These are phyloP conservation scores for Eragrostis curvula DNA, from an alignment of 176 grass and related monocot genomes.

Conservation along the genomic window DNA sequence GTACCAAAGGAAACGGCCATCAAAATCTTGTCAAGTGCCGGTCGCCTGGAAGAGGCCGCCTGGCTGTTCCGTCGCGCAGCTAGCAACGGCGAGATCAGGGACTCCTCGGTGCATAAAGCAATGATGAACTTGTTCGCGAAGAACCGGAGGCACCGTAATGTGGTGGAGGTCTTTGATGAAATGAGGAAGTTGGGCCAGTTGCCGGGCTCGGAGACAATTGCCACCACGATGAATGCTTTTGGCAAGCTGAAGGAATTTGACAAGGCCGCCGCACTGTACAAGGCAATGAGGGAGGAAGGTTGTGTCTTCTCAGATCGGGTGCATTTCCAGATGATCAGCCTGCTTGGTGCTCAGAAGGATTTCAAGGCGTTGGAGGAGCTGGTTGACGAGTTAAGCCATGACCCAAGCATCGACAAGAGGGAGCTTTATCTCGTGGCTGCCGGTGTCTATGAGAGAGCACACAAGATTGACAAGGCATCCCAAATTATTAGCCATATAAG, in stretches of 20 bases:
- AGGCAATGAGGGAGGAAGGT: constrained; percentile 67
- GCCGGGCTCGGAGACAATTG: constrained; percentile 84
- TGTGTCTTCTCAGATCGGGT: constrained; percentile 88
- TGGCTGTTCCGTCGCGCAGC: constrained; percentile 81
- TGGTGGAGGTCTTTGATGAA: constrained; percentile 79
- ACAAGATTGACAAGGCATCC: constrained; percentile 71
- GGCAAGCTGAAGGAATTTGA: constrained; percentile 86
- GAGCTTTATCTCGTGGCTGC: constrained; percentile 80
- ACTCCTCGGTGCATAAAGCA: constrained; percentile 61
- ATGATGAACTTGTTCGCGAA: constrained; percentile 78
- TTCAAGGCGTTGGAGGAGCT: constrained; percentile 66
- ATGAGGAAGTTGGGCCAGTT: constrained; percentile 70
- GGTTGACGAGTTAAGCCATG: constrained; percentile 61
- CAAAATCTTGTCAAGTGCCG: constrained; percentile 77
- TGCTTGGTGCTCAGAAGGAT: constrained; percentile 76
- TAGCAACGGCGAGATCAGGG: constrained; percentile 57
- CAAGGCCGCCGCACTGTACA: constrained; percentile 58
- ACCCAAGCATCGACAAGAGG: constrained; percentile 82
- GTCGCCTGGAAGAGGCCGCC: constrained; percentile 84
- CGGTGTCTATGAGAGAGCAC: constrained; percentile 73
- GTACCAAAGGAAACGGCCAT: constrained; percentile 79
- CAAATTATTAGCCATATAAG: constrained; percentile 65
- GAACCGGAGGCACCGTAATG: constrained; percentile 70
- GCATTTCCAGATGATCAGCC: constrained; percentile 97
- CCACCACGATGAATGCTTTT: constrained; percentile 79